phyloP scores from a whole-genome alignment of 805 yeast genomes.

The Millerago galiae region DNA sequence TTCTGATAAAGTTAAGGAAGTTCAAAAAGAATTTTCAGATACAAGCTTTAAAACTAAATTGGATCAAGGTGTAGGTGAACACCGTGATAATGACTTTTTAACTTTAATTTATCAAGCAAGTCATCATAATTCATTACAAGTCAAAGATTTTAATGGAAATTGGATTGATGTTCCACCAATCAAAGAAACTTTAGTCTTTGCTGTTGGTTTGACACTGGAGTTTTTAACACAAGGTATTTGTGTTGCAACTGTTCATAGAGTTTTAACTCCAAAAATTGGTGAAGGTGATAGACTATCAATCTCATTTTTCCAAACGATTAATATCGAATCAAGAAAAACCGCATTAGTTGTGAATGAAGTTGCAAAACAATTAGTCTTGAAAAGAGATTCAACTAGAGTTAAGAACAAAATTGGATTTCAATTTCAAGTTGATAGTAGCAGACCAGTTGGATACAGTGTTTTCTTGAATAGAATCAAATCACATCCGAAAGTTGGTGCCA shows the following conservation, averaged over 20 bases:
- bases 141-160: constrained; percentile 39
- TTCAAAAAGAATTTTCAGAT: constrained; percentile 37
- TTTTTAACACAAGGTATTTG: constrained; percentile 42
- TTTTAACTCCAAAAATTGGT: constrained; percentile 22
- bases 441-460: constrained; percentile 42
- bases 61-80: constrained; percentile 37
- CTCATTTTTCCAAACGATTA: constrained; percentile 43
- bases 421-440: constrained; percentile 19
- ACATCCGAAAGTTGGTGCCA: constrained; percentile 42
- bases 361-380: constrained; percentile 12
- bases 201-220: constrained; percentile 44
- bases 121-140: constrained; percentile 37
- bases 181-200: constrained; percentile 37
- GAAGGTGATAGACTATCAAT: constrained; percentile 34
- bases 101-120: constrained; percentile 57
- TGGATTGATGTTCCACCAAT: constrained; percentile 41
- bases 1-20: constrained; percentile 22
- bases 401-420: constrained; percentile 23
- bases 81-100: constrained; percentile 57
- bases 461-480: constrained; percentile 42
- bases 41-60: constrained; percentile 34
- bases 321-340: constrained; percentile 23
- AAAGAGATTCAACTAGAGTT: constrained; percentile 15
- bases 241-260: constrained; percentile 45
- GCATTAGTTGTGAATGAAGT: constrained; percentile 12